phyloP scores from a whole-genome alignment of 495 filamentous ascomycete species.

The Clavariopsis aquatica region DNA sequence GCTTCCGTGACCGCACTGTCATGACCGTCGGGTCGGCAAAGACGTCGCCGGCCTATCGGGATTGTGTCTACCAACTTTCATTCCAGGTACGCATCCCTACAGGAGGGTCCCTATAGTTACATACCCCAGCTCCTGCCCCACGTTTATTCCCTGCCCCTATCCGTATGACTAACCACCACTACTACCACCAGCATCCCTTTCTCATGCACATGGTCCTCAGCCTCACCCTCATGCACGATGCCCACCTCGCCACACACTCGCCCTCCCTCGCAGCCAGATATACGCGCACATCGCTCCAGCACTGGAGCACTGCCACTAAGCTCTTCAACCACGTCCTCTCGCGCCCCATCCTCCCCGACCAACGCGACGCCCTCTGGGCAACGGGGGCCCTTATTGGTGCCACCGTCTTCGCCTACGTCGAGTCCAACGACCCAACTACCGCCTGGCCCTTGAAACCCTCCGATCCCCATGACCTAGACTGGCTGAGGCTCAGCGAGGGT shows the following conservation, averaged over 20 bases:
- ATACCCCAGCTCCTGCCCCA: no score
- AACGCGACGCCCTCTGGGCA: constrained; percentile 48
- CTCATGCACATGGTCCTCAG: constrained; percentile 48
- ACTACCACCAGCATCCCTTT: constrained; percentile 38
- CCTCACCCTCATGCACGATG: constrained; percentile 48
- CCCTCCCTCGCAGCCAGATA: constrained; percentile 18
- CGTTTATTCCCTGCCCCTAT: neutral
- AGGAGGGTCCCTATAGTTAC: no score
- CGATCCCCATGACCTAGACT: constrained; percentile 42
- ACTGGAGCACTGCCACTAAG: constrained; percentile 45
- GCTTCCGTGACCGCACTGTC: constrained; percentile 48
- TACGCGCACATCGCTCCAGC: constrained; percentile 38
- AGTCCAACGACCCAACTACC: constrained; percentile 39
- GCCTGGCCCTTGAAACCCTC: constrained; percentile 48
- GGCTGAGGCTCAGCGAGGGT: constrained; percentile 45
- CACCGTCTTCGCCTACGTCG: constrained; percentile 43
- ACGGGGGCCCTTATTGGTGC: constrained; percentile 45
- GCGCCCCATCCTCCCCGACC: constrained; percentile 28
- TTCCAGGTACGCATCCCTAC: constrained; percentile 41
- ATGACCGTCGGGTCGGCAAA: constrained; percentile 45
- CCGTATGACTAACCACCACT: neutral
- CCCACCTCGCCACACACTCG: constrained; percentile 29
- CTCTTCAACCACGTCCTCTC: constrained; percentile 47
- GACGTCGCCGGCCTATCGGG: constrained; percentile 38
- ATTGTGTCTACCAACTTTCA: constrained; percentile 37